These are phyloP conservation scores for Fusarium sp. DNA, from an alignment of 2,329 filamentous ascomycete species.

Conservation along the genomic window DNA sequence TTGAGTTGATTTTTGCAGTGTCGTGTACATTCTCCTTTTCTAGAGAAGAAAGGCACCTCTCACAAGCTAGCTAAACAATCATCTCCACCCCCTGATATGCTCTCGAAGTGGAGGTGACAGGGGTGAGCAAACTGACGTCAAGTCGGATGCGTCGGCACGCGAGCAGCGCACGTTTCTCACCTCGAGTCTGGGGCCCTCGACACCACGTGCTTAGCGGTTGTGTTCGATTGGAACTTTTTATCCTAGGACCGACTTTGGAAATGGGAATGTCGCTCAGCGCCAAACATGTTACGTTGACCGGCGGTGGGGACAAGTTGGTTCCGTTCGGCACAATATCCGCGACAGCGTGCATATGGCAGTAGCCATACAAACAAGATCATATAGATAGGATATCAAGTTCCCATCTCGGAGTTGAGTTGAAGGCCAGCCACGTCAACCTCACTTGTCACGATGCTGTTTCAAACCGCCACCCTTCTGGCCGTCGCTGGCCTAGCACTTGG, in stretches of 20 bases:
- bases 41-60: not conserved
- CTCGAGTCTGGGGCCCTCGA: not conserved
- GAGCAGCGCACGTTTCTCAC: slow-evolving; percentile 4
- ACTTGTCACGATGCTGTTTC: slow-evolving; percentile 27
- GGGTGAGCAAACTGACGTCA: not conserved
- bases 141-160: slow-evolving; percentile 38
- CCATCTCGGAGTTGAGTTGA: not conserved
- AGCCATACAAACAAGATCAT: not conserved
- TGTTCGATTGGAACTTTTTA: slow-evolving; percentile 21
- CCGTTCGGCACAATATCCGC: slow-evolving; percentile 22
- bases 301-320: slow-evolving; percentile 14
- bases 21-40: not conserved
- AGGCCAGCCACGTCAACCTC: not conserved
- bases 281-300: slow-evolving; percentile 17
- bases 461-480: slow-evolving; percentile 38
- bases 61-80: not conserved
- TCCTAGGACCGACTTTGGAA: too few relatives aligned
- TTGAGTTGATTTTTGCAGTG: not conserved
- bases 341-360: not conserved
- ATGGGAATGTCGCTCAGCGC: not conserved
- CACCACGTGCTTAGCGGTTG: slow-evolving; percentile 24
- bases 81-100: not conserved
- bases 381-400: slow-evolving; percentile 10
- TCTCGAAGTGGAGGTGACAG: not conserved
- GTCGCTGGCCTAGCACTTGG: slow-evolving; percentile 42